These are phyloP conservation scores for Ustilago cynodontis DNA, from an alignment of 1,284 basidiomycete species.

Conservation along the genomic window DNA sequence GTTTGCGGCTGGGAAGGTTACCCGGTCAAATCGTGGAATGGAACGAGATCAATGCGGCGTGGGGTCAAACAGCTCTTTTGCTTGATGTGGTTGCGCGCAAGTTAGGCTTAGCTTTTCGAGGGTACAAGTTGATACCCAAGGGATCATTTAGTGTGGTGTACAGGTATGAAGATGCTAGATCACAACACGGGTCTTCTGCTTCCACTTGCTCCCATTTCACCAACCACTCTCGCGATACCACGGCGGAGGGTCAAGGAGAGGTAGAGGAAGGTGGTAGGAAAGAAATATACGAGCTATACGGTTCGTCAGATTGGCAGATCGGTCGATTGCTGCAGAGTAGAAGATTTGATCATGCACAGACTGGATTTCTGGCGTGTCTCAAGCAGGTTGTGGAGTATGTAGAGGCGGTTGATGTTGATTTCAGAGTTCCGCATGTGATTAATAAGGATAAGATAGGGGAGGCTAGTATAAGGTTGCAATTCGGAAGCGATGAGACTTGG, in stretches of 20 bases:
- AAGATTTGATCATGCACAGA: constrained; percentile 95
- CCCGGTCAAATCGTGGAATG: constrained; percentile 82
- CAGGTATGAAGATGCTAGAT: constrained; percentile 30
- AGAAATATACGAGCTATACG: constrained; percentile 60
- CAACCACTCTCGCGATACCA: background rate
- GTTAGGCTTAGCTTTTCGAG: constrained; percentile 36
- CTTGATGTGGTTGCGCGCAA: constrained; percentile 79
- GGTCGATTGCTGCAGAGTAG: constrained; percentile 90
- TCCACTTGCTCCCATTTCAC: constrained; percentile 6
- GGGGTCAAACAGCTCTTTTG: constrained; percentile 94
- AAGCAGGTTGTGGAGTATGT: constrained; percentile 89
- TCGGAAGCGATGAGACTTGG: constrained; percentile 91
- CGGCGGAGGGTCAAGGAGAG: background rate
- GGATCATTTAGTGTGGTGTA: constrained; percentile 57
- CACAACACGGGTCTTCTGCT: constrained; percentile 19
- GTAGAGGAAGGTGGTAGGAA: constrained; percentile 28
- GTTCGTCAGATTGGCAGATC: constrained; percentile 77
- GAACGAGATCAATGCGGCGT: constrained; percentile 98
- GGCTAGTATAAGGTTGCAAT: constrained; percentile 91
- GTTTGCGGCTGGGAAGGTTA: constrained; percentile 87
- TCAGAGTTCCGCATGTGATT: constrained; percentile 90
- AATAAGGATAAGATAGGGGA: constrained; percentile 95
- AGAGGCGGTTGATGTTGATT: constrained; percentile 75
- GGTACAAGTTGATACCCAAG: constrained; percentile 56
- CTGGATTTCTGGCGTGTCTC: constrained; percentile 92